Evolutionary conservation across 225 moss, liverwort and hornwort genomes (phyloP), one percentile per base, ranked within the genome.

Genomic region (Polytrichum formosum): DNA sequence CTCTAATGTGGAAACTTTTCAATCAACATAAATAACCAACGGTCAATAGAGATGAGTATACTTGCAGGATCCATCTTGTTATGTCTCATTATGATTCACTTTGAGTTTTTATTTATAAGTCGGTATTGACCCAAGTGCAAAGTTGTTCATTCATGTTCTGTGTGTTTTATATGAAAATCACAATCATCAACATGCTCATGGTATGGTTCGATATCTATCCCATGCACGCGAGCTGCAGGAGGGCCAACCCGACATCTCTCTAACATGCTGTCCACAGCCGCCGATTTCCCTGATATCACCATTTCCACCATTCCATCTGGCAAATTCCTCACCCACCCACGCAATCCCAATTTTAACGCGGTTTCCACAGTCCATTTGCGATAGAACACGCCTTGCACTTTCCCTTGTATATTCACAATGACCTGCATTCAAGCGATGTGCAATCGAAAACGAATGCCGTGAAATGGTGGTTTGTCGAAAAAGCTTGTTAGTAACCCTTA

Each of bases 321-420:
- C 26, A 79, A 54, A 72, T 88, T 88, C 23, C 21, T 53, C 27
- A 88, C 71, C 88, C 88, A 88, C 8, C 84, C 84, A 63, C 69
- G 63, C 2, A 88, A 4, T 1, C 73, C 75, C 5, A 88, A 62
- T 31, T 82, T 79, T 28, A 82, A 69, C 13, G 84, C 84, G 25
- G 55, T 78, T 55, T 82, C 26, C 1, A 77, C 0, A 0, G 80
- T 75, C 88, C 88, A 88, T 62, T 88, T 88, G 4, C 88, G 53
- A 73, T 77, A 88, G 2, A 85, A 88, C 0, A 84, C 82, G 0
- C 82, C 88, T 77, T 88, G 84, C 2, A 88, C 84, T 73, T 81
- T 88, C 19, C 88, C 88, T 82, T 85, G 67, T 18, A 85, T 88
- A 18, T 63, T 79, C 13, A 73, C 13, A 62, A n/a, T 53, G 0